These are phyloP conservation scores for Dittrichia graveolens DNA, from an alignment of 129 eudicot genomes.

Conservation along the genomic window DNA sequence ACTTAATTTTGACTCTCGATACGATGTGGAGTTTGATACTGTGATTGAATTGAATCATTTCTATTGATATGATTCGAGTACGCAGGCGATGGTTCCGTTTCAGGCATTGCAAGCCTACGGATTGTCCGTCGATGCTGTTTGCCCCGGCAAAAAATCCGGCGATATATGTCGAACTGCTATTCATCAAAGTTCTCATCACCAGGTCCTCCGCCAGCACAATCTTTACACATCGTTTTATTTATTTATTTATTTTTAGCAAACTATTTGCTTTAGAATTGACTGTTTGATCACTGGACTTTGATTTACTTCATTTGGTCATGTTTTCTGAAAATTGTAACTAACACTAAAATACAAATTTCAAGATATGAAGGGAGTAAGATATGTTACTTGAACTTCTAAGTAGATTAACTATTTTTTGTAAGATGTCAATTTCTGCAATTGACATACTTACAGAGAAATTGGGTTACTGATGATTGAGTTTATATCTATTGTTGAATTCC, in stretches of 20 bases:
- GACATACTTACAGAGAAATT: too few species aligned
- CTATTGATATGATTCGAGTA: background rate
- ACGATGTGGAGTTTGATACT: background rate
- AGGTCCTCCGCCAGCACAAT: constrained; percentile 45
- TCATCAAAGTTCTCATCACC: constrained; percentile 50
- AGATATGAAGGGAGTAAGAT: too few species aligned
- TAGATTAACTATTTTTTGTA: too few species aligned
- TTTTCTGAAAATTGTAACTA: background rate
- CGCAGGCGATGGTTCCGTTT: constrained; percentile 96
- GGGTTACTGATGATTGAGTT: too few species aligned
- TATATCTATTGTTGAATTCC: too few species aligned
- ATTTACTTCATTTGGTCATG: background rate
- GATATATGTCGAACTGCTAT: constrained; percentile 89
- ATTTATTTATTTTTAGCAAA: background rate
- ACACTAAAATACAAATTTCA: too few species aligned
- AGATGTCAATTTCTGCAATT: too few species aligned
- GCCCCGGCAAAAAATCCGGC: constrained; percentile 86
- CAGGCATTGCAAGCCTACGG: constrained; percentile 90
- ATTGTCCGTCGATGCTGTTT: constrained; percentile 84
- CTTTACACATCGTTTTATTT: background rate
- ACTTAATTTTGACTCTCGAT: background rate
- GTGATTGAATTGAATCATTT: background rate
- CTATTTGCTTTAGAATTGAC: too few species aligned
- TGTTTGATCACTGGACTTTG: too few species aligned
- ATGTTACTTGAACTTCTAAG: too few species aligned